Evolutionary conservation across 805 yeast genomes (phyloP).

Genomic region (Millerago galiae): DNA sequence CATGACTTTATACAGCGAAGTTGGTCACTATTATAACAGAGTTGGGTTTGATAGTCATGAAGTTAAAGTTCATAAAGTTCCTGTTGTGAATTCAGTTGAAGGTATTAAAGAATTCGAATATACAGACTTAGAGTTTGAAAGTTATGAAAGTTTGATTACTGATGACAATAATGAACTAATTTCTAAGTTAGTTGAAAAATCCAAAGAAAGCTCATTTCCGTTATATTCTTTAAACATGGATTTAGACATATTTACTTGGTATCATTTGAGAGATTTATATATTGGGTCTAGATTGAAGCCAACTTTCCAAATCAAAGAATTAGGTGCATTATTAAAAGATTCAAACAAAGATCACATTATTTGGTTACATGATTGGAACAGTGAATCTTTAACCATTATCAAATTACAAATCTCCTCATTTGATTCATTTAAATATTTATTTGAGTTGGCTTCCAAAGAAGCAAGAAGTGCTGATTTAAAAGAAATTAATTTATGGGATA

Average conservation of each 20-base stretch:
- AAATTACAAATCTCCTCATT: constrained; percentile 12
- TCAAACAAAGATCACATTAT: constrained; percentile 29
- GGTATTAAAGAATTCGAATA: constrained; percentile 14
- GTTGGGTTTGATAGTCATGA: constrained; percentile 51
- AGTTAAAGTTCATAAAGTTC: constrained; percentile 28
- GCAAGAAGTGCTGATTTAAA: constrained; percentile 23
- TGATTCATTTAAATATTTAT: constrained; percentile 22
- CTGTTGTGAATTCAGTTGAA: background rate
- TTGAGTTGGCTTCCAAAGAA: constrained; percentile 30
- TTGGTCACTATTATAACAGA: constrained; percentile 57
- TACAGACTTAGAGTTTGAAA: constrained; percentile 23
- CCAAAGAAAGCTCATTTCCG: constrained; percentile 17
- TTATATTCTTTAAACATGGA: constrained; percentile 31
- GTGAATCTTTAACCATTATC: constrained; percentile 22
- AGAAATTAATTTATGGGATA: constrained; percentile 34
- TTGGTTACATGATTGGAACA: constrained; percentile 41
- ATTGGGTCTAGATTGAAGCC: constrained; percentile 25
- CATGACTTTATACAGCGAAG: constrained; percentile 60
- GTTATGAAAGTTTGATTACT: constrained; percentile 26
- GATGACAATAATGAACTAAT: constrained; percentile 21
- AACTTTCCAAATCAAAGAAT: constrained; percentile 11
- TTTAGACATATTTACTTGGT: constrained; percentile 36
- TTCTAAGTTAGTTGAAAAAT: constrained; percentile 12
- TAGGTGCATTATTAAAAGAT: constrained; percentile 25
- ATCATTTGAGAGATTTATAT: constrained; percentile 31